Evolutionary conservation across 2,329 filamentous ascomycete genomes (phyloP), one percentile per base, ranked within the genome.

Genomic region (Fusarium temperatum): DNA sequence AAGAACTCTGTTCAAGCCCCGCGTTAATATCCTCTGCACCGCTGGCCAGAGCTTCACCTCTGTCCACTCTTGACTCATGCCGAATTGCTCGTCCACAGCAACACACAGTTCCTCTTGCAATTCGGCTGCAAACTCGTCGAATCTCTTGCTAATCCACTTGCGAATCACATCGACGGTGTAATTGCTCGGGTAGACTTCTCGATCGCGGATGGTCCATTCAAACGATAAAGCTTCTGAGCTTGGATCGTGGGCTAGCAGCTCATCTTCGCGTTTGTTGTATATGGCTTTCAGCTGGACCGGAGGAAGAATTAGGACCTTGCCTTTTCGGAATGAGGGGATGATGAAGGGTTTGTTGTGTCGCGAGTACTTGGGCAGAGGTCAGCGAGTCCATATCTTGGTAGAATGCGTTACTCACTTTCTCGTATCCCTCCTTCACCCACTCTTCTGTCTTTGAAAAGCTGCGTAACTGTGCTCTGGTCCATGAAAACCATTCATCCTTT

Each of bases 361-460:
- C 26, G 56, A 59, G 26, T 53, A 59, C 56, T 59, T 8, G 0
- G 11, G 10, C 1, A 36, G 12, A 6, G 24, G 15, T 39, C 8
- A 50, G 35, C 22, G 15, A 10, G 13, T 5, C 2, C 11, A 2
- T 13, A 12, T 39, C 15, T 24, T 18, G 8, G 20, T 9, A 3
- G 26, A 35, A 13, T 18, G 4, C 3, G 26, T n/a, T 39, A 22
- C 24, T 39, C 17, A 26, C 56, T 7, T 51, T 59, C 15, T 53
- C 32, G 5, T 59, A 59, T 32, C 56, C 56, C 20, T 51, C 44
- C 14, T 30, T 53, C 56, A 51, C 39, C 56, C 56, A 59, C 9
- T 59, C 56, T 53, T 51, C 56, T 24, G 56, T 59, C 14, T 59
- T 59, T n/a, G 56, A 59, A 32, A 59, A 59, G 26, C 56, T 59